Conservation (phyloP, 139 green algal genomes). For the Chlamydomonas sp. region DNA sequence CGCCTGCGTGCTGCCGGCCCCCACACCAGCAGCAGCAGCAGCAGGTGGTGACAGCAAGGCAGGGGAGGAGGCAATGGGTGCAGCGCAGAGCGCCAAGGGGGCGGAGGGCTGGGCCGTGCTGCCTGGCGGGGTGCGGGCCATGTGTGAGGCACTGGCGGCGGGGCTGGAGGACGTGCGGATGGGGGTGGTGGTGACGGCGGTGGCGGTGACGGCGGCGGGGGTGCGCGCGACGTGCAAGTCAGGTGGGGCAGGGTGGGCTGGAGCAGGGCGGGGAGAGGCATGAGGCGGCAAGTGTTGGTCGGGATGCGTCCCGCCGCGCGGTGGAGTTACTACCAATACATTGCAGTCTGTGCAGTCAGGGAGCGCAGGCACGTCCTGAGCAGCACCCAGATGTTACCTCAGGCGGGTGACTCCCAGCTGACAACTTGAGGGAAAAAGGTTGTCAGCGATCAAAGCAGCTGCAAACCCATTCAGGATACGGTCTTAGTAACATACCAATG, state of each 20-base stretch:
- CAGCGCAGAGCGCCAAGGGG: not conserved
- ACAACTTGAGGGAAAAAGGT: too few species aligned
- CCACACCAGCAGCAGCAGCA: not conserved
- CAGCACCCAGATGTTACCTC: too few species aligned
- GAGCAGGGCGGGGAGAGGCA: too few species aligned
- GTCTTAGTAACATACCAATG: too few species aligned
- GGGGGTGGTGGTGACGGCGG: slow-evolving; percentile 7
- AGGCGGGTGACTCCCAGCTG: too few species aligned
- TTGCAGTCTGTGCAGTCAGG: too few species aligned
- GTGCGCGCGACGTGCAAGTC: not conserved
- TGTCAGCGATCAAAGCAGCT: too few species aligned
- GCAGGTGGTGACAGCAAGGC: not conserved
- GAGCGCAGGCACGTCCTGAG: too few species aligned
- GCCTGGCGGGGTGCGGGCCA: not conserved
- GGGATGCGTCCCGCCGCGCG: too few species aligned
- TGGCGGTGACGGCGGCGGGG: not conserved
- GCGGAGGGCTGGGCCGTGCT: not conserved
- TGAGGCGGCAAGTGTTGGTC: too few species aligned
- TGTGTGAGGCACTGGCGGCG: slow-evolving; percentile 8
- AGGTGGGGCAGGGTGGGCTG: not conserved
- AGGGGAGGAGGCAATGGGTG: not conserved
- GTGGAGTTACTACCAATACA: too few species aligned
- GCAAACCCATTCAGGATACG: too few species aligned
- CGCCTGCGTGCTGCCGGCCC: not conserved
- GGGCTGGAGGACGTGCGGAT: slow-evolving; percentile 3